These are phyloP conservation scores for Brachypodium distachyon DNA, from an alignment of 202 grass and related monocot species.

Conservation along the genomic window DNA sequence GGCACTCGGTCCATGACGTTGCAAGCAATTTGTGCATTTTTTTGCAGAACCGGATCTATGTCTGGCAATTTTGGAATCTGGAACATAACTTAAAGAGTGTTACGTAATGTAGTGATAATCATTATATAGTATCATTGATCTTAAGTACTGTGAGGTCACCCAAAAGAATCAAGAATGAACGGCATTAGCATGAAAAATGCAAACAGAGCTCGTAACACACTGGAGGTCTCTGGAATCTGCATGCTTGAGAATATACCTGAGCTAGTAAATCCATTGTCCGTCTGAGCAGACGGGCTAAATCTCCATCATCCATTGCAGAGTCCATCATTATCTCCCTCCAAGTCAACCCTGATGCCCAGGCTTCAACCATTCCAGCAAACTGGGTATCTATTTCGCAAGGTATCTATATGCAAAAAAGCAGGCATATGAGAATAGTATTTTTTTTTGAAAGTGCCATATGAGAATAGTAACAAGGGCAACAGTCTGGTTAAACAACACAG, in stretches of 20 bases:
- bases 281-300: slow-evolving; percentile 81
- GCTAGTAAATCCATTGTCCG: slow-evolving; percentile 89
- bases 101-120: slow-evolving; percentile 8
- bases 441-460: too few relatives aligned
- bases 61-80: slow-evolving; percentile 99
- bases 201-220: neutral
- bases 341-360: slow-evolving; percentile 89
- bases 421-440: slow-evolving; percentile 1
- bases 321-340: slow-evolving; percentile 99
- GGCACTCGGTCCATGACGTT: slow-evolving; percentile 84
- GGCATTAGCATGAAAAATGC: neutral
- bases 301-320: slow-evolving; percentile 95
- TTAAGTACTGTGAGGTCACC: neutral
- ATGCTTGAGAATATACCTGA: slow-evolving; percentile 40
- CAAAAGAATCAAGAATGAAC: neutral
- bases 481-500: neutral
- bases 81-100: neutral
- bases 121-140: neutral
- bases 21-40: slow-evolving; percentile 62
- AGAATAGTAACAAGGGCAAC: neutral
- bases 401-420: slow-evolving; percentile 43
- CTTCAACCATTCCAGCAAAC: slow-evolving; percentile 98
- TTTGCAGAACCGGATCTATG: slow-evolving; percentile 74
- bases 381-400: slow-evolving; percentile 81
- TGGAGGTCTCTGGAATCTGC: neutral